Base-by-base conservation (phyloP, 2,329 filamentous ascomycete genomes). In the Phaeoacremonium minimum region DNA sequence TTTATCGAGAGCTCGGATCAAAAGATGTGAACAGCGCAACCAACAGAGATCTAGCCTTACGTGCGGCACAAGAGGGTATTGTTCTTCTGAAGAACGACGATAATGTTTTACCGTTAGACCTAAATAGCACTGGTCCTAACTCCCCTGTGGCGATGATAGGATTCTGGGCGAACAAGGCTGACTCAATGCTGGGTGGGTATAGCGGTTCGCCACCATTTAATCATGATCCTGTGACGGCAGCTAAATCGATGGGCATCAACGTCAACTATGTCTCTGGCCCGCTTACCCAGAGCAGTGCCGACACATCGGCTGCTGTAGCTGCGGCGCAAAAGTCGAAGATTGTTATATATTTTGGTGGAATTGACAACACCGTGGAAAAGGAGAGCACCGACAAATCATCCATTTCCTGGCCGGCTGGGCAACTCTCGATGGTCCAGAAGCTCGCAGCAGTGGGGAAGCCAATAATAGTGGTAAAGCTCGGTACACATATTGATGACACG, bases 101-200 rank as follows among this genome's bases (percentile, higher is more conserved):
- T n/a, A 64, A 61, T 5, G 57, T 63, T 1, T 58, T 75, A 4
- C 73, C 73, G 0, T 50, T 79, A 59, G 64, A 15, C 60, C 70
- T 49, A 60, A 65, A 32, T 67, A 70, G 33, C 55, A n/a, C n/a
- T n/a, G n/a, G n/a, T n/a, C n/a, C n/a, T n/a, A 66, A 28, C 52
- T 77, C 33, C 57, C 64, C 56, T 6, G 59, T 82, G 4, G 77
- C 73, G 1, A 56, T 83, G 30, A 59, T 83, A 17, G 78, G 77
- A 1, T 67, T 67, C 32, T 82, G 75, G 67, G 75, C 72, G 3
- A 76, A 76, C 35, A 72, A 71, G 6, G 75, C 73, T 0, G 60
- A 57, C 5, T 67, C 78, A 41, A 67, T 83, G 60, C 73, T 73
- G 34, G 78, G 77, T 1, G 77, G 76, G 46, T 83, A 83, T 55